Conservation (phyloP, 345 rosid species). For the Geranium brycei region DNA sequence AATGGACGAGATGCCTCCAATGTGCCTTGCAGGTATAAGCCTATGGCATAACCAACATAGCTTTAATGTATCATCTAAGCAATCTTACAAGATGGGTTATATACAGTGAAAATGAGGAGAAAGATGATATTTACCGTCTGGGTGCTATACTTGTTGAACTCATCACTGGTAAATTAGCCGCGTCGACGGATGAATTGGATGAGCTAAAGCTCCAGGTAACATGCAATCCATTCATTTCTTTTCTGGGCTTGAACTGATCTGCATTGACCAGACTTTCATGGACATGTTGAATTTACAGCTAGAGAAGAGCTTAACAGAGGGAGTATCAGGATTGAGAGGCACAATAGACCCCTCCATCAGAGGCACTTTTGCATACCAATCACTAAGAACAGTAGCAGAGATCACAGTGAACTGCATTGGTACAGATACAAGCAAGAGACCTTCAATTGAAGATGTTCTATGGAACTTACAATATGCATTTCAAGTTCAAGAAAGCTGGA, state of each 20-base stretch:
- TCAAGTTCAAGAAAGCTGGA: slow-evolving; percentile 91
- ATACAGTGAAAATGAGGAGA: slow-evolving; percentile 44
- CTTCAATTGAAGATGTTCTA: slow-evolving; percentile 79
- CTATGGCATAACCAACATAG: not conserved
- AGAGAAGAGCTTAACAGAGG: slow-evolving; percentile 46
- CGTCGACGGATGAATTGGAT: slow-evolving; percentile 37
- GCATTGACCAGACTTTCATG: not conserved
- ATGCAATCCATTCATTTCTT: not conserved
- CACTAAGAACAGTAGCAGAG: slow-evolving; percentile 56
- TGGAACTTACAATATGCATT: slow-evolving; percentile 88
- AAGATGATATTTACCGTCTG: slow-evolving; percentile 77
- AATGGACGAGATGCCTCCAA: slow-evolving; percentile 12
- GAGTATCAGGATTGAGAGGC: slow-evolving; percentile 32
- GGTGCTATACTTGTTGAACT: slow-evolving; percentile 59
- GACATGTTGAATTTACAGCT: slow-evolving; percentile 24
- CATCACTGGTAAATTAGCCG: slow-evolving; percentile 46
- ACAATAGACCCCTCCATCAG: slow-evolving; percentile 43
- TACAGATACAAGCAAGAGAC: slow-evolving; percentile 44
- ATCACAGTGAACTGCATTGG: slow-evolving; percentile 64
- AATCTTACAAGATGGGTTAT: not conserved
- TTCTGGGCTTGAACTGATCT: not conserved
- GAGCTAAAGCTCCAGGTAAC: slow-evolving; percentile 44
- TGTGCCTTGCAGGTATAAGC: not conserved
- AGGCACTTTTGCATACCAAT: slow-evolving; percentile 68
- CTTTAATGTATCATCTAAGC: not conserved